Percentiles rank a stretch among this genome's conserved stretches.
Evolutionary conservation across 305 asterid species (phyloP).

Genomic region (Solanum hybrid): DNA sequence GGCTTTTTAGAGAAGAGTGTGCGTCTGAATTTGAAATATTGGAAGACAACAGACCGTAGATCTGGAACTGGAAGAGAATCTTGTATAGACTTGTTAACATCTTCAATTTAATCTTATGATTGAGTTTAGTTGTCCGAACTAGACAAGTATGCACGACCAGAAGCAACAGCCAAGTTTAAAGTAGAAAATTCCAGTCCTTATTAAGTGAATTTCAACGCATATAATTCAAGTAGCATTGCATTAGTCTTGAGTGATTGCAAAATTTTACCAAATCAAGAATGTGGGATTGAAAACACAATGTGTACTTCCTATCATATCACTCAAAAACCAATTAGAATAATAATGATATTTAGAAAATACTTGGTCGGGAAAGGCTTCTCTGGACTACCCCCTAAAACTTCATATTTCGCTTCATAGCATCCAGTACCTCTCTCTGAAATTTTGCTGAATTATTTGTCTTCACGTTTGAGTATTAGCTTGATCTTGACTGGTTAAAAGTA

Average conservation of each 20-base stretch:
- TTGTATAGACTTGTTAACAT: background rate
- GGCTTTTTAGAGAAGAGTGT: background rate
- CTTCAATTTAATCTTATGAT: background rate
- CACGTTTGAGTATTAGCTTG: slow-evolving; percentile 33
- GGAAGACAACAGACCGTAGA: background rate
- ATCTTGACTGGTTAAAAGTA: slow-evolving; percentile 50
- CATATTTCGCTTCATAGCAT: slow-evolving; percentile 69
- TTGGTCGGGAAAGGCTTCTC: slow-evolving; percentile 83
- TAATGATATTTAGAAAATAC: slow-evolving; percentile 79
- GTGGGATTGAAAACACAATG: too few relatives aligned
- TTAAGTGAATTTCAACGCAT: background rate
- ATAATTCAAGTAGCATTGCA: background rate
- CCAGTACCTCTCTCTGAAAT: slow-evolving; percentile 85
- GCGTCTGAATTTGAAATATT: background rate
- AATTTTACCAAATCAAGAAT: background rate
- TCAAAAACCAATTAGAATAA: slow-evolving; percentile 38
- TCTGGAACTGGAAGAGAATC: background rate
- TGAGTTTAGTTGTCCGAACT: background rate
- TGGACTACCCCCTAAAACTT: slow-evolving; percentile 78
- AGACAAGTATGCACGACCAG: background rate
- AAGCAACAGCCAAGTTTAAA: background rate
- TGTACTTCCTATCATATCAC: background rate
- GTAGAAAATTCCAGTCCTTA: background rate
- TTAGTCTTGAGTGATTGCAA: background rate
- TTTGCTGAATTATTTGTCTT: slow-evolving; percentile 33